Percentiles rank a stretch among this genome's conserved stretches.
Conservation (phyloP, 1,284 basidiomycete genomes). For the Papiliotrema flavescens region DNA sequence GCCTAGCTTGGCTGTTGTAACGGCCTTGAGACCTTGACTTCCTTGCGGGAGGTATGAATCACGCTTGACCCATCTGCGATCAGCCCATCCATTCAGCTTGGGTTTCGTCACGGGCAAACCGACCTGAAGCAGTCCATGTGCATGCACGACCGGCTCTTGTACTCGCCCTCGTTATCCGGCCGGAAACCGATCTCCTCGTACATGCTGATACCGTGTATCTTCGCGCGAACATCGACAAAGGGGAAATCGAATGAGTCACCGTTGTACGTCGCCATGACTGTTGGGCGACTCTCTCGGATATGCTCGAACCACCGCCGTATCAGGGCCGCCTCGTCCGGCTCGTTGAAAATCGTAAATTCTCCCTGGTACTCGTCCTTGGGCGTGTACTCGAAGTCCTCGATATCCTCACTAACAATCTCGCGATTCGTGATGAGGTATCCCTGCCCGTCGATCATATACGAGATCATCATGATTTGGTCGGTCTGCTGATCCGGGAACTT, state of each 20-base stretch:
- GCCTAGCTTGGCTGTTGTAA: slow-evolving; percentile 93
- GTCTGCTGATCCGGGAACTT: slow-evolving; percentile 96
- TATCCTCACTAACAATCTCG: slow-evolving; percentile 95
- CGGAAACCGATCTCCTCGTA: slow-evolving; percentile 91
- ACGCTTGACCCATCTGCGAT: slow-evolving; percentile 83
- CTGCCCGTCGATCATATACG: slow-evolving; percentile 59
- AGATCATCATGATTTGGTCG: slow-evolving; percentile 99
- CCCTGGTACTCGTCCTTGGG: slow-evolving; percentile 98
- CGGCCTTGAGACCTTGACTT: slow-evolving; percentile 96
- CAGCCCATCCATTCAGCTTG: slow-evolving; percentile 5
- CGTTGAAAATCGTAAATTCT: slow-evolving; percentile 95
- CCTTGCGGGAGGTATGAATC: slow-evolving; percentile 99
- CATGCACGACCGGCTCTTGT: slow-evolving; percentile 86
- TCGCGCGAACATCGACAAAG: slow-evolving; percentile 85
- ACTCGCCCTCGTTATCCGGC: slow-evolving; percentile 90
- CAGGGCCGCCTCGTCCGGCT: slow-evolving; percentile 80
- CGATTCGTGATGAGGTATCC: slow-evolving; percentile 97
- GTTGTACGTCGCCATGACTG: slow-evolving; percentile 98
- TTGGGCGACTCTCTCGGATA: slow-evolving; percentile 87
- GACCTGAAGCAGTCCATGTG: slow-evolving; percentile 98
- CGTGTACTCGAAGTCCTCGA: slow-evolving; percentile 98
- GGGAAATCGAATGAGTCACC: slow-evolving; percentile 99
- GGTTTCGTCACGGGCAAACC: slow-evolving; percentile 5
- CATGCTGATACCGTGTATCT: slow-evolving; percentile 92
- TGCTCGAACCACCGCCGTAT: slow-evolving; percentile 90